Conservation (phyloP, 805 yeast genomes). For the Yamadazyma ubonensis region DNA sequence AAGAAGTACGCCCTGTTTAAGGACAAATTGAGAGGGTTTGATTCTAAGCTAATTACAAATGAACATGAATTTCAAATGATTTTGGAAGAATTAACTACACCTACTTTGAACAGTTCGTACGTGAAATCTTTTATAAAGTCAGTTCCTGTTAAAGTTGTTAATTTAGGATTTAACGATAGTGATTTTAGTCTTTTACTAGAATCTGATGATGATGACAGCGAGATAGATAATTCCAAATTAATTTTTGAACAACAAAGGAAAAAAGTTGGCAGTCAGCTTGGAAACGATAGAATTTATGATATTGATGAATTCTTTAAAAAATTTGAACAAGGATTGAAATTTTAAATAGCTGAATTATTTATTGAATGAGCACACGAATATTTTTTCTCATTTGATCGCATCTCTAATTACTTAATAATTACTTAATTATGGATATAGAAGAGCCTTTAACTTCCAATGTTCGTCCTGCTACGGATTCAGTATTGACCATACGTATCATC, state of each 20-base stretch:
- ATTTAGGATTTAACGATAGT: conserved; percentile 15
- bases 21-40: conserved; percentile 7
- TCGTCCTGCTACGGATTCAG: conserved; percentile 70
- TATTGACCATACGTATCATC: conserved; percentile 80
- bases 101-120: conserved; percentile 4
- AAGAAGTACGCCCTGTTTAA: conserved; percentile 12
- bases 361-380: conserved; percentile 9
- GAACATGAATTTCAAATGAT: conserved; percentile 12
- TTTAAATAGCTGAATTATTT: conserved; percentile 8
- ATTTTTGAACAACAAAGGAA: conserved; percentile 15
- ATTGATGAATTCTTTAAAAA: conserved; percentile 12
- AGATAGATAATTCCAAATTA: conserved; percentile 16
- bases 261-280: conserved; percentile 13
- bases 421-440: conserved; percentile 25
- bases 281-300: conserved; percentile 15
- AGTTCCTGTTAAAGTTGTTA: conserved; percentile 13
- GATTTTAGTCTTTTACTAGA: conserved; percentile 17
- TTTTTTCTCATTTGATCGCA: conserved; percentile 1
- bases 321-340: conserved; percentile 17
- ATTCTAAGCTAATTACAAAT: conserved; percentile 9
- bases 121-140: conserved; percentile 12
- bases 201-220: conserved; percentile 13
- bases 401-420: no score
- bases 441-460: conserved; percentile 82
- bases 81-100: conserved; percentile 11